These are phyloP conservation scores for Notholithocarpus densiflorus DNA, from an alignment of 306 rosid species.

Conservation along the genomic window DNA sequence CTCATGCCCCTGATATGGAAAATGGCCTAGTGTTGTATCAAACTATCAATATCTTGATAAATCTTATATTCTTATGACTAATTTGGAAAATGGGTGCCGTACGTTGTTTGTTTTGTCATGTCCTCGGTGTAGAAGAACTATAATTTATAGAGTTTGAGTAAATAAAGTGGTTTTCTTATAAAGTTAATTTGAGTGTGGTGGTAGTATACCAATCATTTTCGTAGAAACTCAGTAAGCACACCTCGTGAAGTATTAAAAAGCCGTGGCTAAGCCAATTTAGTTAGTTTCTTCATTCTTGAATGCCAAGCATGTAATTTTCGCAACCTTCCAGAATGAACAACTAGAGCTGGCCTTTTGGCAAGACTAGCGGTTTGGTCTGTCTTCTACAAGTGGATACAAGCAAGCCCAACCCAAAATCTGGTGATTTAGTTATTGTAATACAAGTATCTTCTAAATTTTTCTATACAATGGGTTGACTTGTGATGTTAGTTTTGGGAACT, in stretches of 20 bases:
- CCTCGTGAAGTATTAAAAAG: neutral
- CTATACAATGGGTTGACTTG: too few relatives aligned
- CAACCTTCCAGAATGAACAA: too few relatives aligned
- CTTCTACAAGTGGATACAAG: neutral
- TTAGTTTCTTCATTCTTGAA: neutral
- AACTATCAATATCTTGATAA: too few relatives aligned
- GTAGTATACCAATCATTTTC: neutral
- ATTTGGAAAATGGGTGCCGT: too few relatives aligned
- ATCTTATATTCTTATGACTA: too few relatives aligned
- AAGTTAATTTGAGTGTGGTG: conserved; percentile 10
- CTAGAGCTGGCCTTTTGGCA: too few relatives aligned
- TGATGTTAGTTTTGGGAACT: too few relatives aligned
- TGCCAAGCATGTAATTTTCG: neutral
- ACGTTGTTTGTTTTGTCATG: neutral
- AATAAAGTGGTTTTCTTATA: conserved; percentile 23
- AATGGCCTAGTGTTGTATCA: neutral
- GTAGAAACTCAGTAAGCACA: neutral
- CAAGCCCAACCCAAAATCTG: neutral
- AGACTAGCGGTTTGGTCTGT: neutral
- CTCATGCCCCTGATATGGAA: conserved; percentile 10
- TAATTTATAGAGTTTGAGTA: conserved; percentile 1
- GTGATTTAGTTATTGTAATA: too few relatives aligned
- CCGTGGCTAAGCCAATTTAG: neutral
- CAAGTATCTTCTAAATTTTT: too few relatives aligned
- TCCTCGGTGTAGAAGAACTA: neutral